phyloP scores from a whole-genome alignment of 768 basidiomycete genomes.

The Udeniomyces megalosporus region DNA sequence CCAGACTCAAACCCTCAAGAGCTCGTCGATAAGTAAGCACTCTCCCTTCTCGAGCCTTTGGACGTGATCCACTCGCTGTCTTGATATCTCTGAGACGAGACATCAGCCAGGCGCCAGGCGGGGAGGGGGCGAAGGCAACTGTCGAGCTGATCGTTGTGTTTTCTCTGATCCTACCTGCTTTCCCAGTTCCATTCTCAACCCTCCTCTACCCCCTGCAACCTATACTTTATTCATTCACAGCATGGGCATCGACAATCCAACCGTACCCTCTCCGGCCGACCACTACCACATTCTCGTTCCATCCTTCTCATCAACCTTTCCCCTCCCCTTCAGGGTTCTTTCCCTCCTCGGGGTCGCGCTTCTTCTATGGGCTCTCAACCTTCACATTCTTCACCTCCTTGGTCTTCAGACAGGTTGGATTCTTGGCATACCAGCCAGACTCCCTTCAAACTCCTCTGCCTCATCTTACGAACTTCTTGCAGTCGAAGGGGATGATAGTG shows the following conservation, averaged over 20 bases:
- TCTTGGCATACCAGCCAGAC: conserved; percentile 38
- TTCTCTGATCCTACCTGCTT: too few relatives aligned
- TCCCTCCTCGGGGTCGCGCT: conserved; percentile 50
- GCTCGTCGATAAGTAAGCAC: too few relatives aligned
- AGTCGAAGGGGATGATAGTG: background rate
- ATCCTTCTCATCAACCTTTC: conserved; percentile 36
- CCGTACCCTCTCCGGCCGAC: conserved; percentile 14
- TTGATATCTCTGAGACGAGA: too few relatives aligned
- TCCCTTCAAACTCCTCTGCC: background rate
- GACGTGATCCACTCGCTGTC: too few relatives aligned
- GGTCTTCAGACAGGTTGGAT: conserved; percentile 57
- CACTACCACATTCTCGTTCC: conserved; percentile 27
- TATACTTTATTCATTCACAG: too few relatives aligned
- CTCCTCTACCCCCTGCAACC: too few relatives aligned
- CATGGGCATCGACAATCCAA: conserved; percentile 31
- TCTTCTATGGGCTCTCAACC: conserved; percentile 80
- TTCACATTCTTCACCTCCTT: conserved; percentile 60
- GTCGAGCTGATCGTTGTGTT: too few relatives aligned
- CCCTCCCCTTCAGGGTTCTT: conserved; percentile 83
- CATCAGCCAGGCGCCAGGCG: too few relatives aligned
- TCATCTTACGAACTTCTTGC: conserved; percentile 24
- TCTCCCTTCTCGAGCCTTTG: too few relatives aligned
- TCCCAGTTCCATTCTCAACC: too few relatives aligned
- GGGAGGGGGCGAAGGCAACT: too few relatives aligned
- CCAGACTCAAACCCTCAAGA: too few relatives aligned